Conservation (phyloP, 2,329 filamentous ascomycete genomes). For the Colletotrichum kahawae region DNA sequence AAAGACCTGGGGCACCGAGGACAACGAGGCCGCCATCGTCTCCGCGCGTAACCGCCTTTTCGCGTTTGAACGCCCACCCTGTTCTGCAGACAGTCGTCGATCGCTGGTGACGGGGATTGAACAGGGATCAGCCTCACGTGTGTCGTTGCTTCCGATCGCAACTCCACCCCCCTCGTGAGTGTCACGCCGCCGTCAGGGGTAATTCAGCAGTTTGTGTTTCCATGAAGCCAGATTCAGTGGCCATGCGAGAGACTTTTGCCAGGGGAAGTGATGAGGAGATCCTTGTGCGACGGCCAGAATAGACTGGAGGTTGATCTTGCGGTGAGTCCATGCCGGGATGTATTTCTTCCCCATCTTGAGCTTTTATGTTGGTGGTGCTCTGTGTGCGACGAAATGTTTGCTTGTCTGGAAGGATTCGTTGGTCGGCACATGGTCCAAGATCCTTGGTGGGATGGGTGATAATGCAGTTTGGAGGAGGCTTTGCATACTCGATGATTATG, state of each 20-base stretch:
- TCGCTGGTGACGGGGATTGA: background rate
- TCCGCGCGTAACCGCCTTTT: background rate
- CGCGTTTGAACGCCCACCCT: background rate
- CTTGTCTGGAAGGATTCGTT: background rate
- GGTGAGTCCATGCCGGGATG: background rate
- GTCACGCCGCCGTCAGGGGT: background rate
- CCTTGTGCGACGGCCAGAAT: background rate
- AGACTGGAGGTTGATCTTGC: background rate
- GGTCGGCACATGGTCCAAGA: background rate
- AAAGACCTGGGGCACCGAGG: background rate
- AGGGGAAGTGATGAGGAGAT: background rate
- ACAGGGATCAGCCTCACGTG: background rate
- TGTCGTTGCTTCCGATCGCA: background rate
- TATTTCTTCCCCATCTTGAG: background rate
- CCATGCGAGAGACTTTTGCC: background rate
- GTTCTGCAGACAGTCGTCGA: background rate
- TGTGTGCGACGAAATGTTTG: background rate
- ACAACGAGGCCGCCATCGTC: background rate
- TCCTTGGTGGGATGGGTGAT: background rate
- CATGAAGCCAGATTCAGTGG: background rate
- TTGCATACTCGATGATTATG: background rate
- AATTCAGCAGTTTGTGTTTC: background rate
- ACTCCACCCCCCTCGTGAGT: background rate
- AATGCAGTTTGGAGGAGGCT: background rate
- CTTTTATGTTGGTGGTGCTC: background rate